Base-by-base conservation (phyloP, 192 early-diverging fungal genomes). In the Phycomyces blakesleeanus region DNA sequence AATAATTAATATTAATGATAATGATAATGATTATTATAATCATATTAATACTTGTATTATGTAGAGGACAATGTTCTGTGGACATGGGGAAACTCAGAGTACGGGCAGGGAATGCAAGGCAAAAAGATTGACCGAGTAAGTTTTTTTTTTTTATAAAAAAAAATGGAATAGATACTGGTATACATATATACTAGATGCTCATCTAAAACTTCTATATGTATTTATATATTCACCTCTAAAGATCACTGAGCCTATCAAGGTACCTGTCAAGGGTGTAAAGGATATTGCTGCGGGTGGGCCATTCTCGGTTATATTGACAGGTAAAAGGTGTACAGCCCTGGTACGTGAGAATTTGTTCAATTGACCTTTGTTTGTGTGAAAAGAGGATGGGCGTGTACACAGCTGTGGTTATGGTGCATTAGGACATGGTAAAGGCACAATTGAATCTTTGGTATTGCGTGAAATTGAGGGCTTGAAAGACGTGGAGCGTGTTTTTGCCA, bases 81-180 rank as follows among this genome's bases (percentile, higher is more conserved):
- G 75, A 84, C 81, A 50, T 90, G 88, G 88, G 88, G 88, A 20
- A 90, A 90, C 60, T 82, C 86, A 7, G 88, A 90, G 68, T 88
- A 90, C 67, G 88, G 88, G 5, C 88, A 90, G 68, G 81, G 82
- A 37, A 85, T 88, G 80, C 78, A 81, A 42, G 74, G 77, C 21
- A 66, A 68, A 55, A 84, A 82, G 64, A 80, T 84, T 54, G 78
- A 84, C 59, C 60, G 80, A 44, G 80, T 81, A 74, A 69, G 69
- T 22, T 10, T 25, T 1, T 27, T 53, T 7, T 20, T 40, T n/a
- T 39, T 56, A 54, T 3, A 14, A 76, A 39, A 70, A 73, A 29
- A 75, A 73, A 66, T 64, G 72, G 53, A n/a, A n/a, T n/a, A n/a
- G n/a, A n/a, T n/a, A n/a, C n/a, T n/a, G n/a, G n/a, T n/a, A n/a